Percentiles rank a stretch among this genome's conserved stretches.
phyloP scores from a whole-genome alignment of 2,329 filamentous ascomycete species.

The Phyllosticta citrichinensis region DNA sequence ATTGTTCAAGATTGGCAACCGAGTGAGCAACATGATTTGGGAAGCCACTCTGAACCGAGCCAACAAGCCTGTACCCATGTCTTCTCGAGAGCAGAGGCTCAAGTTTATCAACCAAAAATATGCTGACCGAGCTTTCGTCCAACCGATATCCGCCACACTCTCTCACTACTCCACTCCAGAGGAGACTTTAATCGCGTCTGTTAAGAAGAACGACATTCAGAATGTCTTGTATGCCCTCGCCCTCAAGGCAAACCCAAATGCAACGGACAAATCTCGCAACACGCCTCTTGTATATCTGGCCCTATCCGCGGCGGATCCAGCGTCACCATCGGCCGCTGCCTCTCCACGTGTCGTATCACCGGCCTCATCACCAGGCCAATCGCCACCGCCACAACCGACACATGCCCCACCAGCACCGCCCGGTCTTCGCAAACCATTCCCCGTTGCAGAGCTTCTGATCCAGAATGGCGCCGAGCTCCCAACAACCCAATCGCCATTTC shows the following conservation, averaged over 20 bases:
- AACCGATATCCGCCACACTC: slow-evolving; percentile 63
- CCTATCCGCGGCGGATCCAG: slow-evolving; percentile 84
- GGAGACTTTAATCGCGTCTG: slow-evolving; percentile 79
- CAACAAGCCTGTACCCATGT: slow-evolving; percentile 63
- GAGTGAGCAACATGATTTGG: slow-evolving; percentile 94
- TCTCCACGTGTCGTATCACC: slow-evolving; percentile 19
- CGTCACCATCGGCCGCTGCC: slow-evolving; percentile 51
- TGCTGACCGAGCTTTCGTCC: slow-evolving; percentile 70
- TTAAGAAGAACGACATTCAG: slow-evolving; percentile 94
- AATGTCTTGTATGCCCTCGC: slow-evolving; percentile 86
- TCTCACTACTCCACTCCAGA: slow-evolving; percentile 71
- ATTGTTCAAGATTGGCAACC: slow-evolving; percentile 81
- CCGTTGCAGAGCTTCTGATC: slow-evolving; percentile 79
- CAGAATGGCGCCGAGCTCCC: slow-evolving; percentile 94
- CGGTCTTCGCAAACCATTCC: slow-evolving; percentile 52
- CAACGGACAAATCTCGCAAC: slow-evolving; percentile 71
- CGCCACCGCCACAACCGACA: slow-evolving; percentile 26
- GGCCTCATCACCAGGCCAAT: slow-evolving; percentile 34
- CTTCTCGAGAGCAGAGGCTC: slow-evolving; percentile 81
- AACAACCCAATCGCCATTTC: slow-evolving; percentile 63
- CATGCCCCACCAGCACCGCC: slow-evolving; percentile 23
- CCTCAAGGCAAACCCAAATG: slow-evolving; percentile 77
- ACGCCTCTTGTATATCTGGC: slow-evolving; percentile 88
- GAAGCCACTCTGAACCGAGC: slow-evolving; percentile 71
- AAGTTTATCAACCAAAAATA: slow-evolving; percentile 95